These are phyloP conservation scores for Schizosaccharomyces cryophilus DNA, from an alignment of 805 yeast genomes.

Conservation along the genomic window DNA sequence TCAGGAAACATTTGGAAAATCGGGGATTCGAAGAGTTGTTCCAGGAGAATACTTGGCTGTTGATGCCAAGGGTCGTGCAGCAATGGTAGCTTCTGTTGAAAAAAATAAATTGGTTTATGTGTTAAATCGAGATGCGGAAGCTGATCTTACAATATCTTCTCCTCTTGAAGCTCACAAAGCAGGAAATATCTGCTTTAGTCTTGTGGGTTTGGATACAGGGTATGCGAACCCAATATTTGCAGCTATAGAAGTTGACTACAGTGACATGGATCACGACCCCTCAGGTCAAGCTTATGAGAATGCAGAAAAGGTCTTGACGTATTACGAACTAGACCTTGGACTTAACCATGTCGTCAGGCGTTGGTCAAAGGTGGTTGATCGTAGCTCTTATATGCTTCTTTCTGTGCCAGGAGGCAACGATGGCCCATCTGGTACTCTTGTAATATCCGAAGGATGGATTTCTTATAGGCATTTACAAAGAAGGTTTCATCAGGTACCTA, in stretches of 20 bases:
- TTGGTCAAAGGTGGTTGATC: conserved; percentile 19
- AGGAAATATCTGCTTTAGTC: conserved; percentile 24
- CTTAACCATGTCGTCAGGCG: conserved; percentile 45
- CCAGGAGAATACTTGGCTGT: conserved; percentile 52
- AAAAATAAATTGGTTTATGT: conserved; percentile 47
- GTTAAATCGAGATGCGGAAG: conserved; percentile 24
- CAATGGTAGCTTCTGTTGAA: conserved; percentile 50
- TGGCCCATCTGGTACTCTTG: conserved; percentile 44
- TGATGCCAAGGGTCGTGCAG: conserved; percentile 50
- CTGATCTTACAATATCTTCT: conserved; percentile 31
- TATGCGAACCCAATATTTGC: conserved; percentile 72
- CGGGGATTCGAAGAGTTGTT: conserved; percentile 47
- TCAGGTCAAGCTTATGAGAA: conserved; percentile 8
- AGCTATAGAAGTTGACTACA: conserved; percentile 40
- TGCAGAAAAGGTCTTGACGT: conserved; percentile 22
- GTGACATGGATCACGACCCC: conserved; percentile 14
- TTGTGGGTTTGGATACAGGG: conserved; percentile 45
- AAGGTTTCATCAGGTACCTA: conserved; percentile 20
- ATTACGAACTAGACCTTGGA: conserved; percentile 70
- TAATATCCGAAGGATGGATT: conserved; percentile 33
- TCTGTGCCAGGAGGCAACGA: conserved; percentile 49
- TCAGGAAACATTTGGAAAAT: conserved; percentile 41
- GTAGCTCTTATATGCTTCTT: conserved; percentile 28
- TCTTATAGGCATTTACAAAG: conserved; percentile 17
- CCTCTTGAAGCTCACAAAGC: conserved; percentile 47